A percentile compares a stretch with the other conserved stretches of the same genome.
Conservation (phyloP, 2,329 filamentous ascomycete genomes). For the Botryotinia convoluta region DNA sequence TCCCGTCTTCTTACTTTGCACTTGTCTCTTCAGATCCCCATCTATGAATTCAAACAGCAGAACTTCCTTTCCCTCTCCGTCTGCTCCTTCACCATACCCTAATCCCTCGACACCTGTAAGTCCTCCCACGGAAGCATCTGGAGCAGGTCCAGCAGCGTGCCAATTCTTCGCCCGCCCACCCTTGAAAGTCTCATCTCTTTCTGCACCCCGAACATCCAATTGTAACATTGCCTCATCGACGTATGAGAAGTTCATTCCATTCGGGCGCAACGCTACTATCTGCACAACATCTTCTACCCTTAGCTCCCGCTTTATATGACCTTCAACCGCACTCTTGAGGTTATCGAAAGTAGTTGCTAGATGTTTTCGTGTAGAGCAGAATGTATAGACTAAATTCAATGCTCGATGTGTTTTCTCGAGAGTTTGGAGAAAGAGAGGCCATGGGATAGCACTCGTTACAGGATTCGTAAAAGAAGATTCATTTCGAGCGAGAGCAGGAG, state of each 20-base stretch:
- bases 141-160: conserved; percentile 48
- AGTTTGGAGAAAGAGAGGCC: conserved; percentile 72
- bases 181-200: conserved; percentile 63
- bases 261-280: conserved; percentile 74
- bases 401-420: conserved; percentile 78
- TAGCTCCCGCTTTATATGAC: conserved; percentile 70
- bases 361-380: conserved; percentile 90
- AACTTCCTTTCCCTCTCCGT: conserved; percentile 59
- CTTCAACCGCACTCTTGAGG: conserved; percentile 79
- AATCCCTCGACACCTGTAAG: conserved; percentile 50
- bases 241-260: conserved; percentile 78
- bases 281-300: conserved; percentile 76
- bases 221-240: conserved; percentile 82
- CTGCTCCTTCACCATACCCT: conserved; percentile 34
- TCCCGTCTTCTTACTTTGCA: conserved; percentile 68
- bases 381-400: conserved; percentile 89
- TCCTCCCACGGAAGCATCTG: conserved; percentile 57
- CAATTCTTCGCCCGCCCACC: conserved; percentile 52
- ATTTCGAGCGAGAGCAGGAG: conserved; percentile 29
- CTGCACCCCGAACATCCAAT: conserved; percentile 70
- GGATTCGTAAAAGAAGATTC: conserved; percentile 30
- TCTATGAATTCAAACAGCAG: conserved; percentile 91
- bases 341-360: conserved; percentile 89
- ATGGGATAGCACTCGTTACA: conserved; percentile 42
- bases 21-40: conserved; percentile 81